A percentile compares a stretch with the other conserved stretches of the same genome.
Evolutionary conservation across 1,284 basidiomycete species (phyloP).

Genomic region (Pseudomicrostroma phylloplanum): DNA sequence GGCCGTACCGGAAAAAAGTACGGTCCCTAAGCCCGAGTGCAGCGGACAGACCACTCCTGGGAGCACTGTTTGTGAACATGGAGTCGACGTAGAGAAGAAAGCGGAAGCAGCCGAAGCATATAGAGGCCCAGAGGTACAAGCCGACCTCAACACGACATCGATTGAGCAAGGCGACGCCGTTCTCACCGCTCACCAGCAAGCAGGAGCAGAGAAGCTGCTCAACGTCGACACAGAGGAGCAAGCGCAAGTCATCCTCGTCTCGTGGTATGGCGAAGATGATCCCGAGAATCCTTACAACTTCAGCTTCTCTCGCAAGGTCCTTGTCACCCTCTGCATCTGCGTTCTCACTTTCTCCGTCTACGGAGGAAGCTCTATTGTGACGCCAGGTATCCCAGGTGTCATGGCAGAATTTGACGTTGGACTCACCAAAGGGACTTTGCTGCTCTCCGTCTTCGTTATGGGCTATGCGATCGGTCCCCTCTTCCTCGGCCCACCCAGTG

Average conservation of each 20-base stretch:
- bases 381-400: slow-evolving; percentile 14
- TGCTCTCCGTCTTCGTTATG: slow-evolving; percentile 18
- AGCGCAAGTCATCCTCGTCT: slow-evolving; percentile 50
- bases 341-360: slow-evolving; percentile 56
- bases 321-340: slow-evolving; percentile 31
- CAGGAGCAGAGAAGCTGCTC: too few relatives aligned
- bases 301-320: slow-evolving; percentile 23
- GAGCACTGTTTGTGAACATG: too few relatives aligned
- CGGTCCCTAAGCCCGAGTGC: too few relatives aligned
- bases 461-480: slow-evolving; percentile 31
- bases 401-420: slow-evolving; percentile 16
- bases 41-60: too few relatives aligned
- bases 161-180: too few relatives aligned
- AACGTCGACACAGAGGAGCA: background rate
- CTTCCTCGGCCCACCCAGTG: slow-evolving; percentile 46
- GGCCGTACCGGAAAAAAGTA: too few relatives aligned
- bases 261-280: slow-evolving; percentile 40
- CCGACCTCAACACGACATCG: too few relatives aligned
- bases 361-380: slow-evolving; percentile 54
- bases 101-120: too few relatives aligned
- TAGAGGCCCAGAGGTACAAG: too few relatives aligned
- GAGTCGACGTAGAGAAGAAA: too few relatives aligned
- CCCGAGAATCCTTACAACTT: slow-evolving; percentile 40
- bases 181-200: too few relatives aligned
- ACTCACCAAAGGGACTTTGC: slow-evolving; percentile 6